Conservation (phyloP, 2,329 filamentous ascomycete species). For the Venturiaceae sp. region DNA sequence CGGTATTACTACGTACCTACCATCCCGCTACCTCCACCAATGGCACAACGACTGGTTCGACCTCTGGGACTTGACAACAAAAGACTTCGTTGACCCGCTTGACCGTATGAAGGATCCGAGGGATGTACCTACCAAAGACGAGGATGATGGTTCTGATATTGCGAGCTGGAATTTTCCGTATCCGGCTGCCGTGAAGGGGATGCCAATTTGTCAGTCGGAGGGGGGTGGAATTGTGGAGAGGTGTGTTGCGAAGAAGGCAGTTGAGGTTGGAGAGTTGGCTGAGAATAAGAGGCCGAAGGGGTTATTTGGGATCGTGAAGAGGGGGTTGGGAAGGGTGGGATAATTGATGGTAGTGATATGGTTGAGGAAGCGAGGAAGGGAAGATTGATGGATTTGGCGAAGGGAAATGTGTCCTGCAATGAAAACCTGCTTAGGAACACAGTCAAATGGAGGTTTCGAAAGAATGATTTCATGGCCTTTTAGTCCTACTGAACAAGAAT, state of each 20-base stretch:
- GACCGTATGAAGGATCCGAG: not conserved
- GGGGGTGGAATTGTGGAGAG: slow-evolving; percentile 54
- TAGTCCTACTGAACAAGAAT: no score
- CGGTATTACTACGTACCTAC: not conserved
- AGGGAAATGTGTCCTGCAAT: no score
- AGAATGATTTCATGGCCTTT: no score
- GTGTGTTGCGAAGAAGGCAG: slow-evolving; percentile 95
- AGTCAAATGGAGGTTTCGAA: no score
- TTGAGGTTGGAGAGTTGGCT: slow-evolving; percentile 90
- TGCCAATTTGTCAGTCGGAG: not conserved
- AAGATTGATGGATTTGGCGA: no score
- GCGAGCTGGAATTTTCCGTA: not conserved
- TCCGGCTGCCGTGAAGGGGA: not conserved
- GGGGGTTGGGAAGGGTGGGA: slow-evolving; percentile 20
- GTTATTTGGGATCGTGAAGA: slow-evolving; percentile 67
- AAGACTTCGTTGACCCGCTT: not conserved
- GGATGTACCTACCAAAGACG: not conserved
- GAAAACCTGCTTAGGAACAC: no score
- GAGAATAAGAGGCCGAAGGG: slow-evolving; percentile 87
- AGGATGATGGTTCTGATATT: not conserved
- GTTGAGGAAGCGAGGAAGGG: no score
- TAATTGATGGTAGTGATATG: no score
- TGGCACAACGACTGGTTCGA: not conserved
- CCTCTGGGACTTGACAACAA: not conserved
- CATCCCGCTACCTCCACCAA: not conserved